Base-by-base conservation (phyloP, 2,329 filamentous ascomycete genomes). In the Tolypocladium tundrense region DNA sequence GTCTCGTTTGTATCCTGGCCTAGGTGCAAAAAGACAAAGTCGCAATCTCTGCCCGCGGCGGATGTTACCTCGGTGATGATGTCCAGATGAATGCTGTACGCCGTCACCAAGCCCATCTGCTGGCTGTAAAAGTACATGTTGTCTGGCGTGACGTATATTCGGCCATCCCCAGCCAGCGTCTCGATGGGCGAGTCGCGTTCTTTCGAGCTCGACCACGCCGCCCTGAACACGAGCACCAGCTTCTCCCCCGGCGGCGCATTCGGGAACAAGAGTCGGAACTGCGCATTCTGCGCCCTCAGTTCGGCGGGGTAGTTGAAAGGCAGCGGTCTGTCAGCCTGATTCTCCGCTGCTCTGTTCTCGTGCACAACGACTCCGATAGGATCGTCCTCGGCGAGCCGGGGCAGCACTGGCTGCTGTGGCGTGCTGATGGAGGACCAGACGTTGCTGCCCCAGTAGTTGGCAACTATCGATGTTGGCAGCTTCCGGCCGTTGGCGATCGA, bases 111-210 rank as follows among this genome's bases (percentile, higher is more conserved):
- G 7, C 94, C 94, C 70, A 97, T 86, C 68, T 97, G 90, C 67
- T 97, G 89, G 65, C 92, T 95, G 73, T 97, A 99, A 69, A 99
- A 97, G 72, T 96, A 97, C 70, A 99, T 86, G 62, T 92, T 88
- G 61, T 88, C 86, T 0, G 87, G 81, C 0, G 93, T 97, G 60
- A 96, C 86, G 70, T 95, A 99, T 31, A 96, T 86, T 56, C 94
- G 85, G 1, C 94, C 82, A 57, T 82, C 82, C 21, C 81, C 81
- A 27, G 78, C 74, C 63, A 97, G 70, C 1, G 68, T 65, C 19
- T 75, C 74, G 57, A 68, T 71, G 4, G 73, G 70, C 9, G 75
- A 73, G 21, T 75, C 73, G 31, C 75, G 72, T 11, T 76, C 68
- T 37, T 67, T 72, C 21, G 79, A 77, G 62, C 80, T 84, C 48